Percentiles rank a stretch among this genome's conserved stretches.
phyloP scores from a whole-genome alignment of 768 basidiomycete genomes.

The Rhizopogon vesiculosus region DNA sequence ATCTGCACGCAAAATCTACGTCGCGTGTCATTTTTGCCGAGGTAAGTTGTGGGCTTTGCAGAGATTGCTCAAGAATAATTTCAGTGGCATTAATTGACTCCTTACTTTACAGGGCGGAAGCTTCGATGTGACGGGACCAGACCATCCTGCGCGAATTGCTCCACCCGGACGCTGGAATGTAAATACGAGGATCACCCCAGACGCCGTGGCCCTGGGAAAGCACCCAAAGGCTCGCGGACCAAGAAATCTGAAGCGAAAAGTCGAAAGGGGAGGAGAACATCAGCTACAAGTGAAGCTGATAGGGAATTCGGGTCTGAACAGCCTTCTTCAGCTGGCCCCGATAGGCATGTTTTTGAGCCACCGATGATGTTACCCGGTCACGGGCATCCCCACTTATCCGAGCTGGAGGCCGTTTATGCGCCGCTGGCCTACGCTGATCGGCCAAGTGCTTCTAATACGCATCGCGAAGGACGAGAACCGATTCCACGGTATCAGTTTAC shows the following conservation, averaged over 20 bases:
- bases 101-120: slow-evolving; percentile 51
- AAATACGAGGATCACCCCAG: slow-evolving; percentile 45
- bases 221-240: slow-evolving; percentile 52
- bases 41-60: slow-evolving; percentile 34
- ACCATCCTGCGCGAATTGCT: slow-evolving; percentile 64
- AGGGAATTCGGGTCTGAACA: background rate
- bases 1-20: slow-evolving; percentile 24
- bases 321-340: background rate
- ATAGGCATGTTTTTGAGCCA: slow-evolving; percentile 1
- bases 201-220: slow-evolving; percentile 74
- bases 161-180: slow-evolving; percentile 46
- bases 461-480: background rate
- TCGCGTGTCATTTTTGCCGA: slow-evolving; percentile 80
- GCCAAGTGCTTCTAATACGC: background rate
- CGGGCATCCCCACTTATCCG: background rate
- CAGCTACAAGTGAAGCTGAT: slow-evolving; percentile 2
- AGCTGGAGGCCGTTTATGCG: background rate
- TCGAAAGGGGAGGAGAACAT: slow-evolving; percentile 11
- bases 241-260: slow-evolving; percentile 33
- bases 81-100: background rate
- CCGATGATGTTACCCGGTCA: slow-evolving; percentile 1
- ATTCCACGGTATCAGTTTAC: background rate
- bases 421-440: slow-evolving; percentile 1
- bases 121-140: slow-evolving; percentile 66
- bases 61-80: background rate